Percentiles rank a stretch among this genome's conserved stretches.
phyloP scores from a whole-genome alignment of 2,329 filamentous ascomycete genomes.

The Coniosporium tulheliwenetii region DNA sequence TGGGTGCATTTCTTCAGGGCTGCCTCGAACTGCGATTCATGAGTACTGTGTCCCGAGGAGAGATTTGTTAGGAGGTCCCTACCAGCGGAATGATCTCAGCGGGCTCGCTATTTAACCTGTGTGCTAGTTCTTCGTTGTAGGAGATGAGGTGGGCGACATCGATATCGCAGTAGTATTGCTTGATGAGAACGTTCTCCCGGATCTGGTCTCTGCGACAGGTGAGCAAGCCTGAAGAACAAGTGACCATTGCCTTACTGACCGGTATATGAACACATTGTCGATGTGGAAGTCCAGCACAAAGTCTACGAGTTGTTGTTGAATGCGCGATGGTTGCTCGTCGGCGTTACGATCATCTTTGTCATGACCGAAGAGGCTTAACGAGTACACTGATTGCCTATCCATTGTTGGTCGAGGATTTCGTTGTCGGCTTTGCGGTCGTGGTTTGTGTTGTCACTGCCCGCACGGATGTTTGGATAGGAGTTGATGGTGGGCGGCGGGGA shows the following conservation, averaged over 20 bases:
- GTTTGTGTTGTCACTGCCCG: neutral
- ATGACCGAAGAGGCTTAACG: conserved; percentile 58
- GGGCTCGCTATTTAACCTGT: conserved; percentile 77
- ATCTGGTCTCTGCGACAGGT: conserved; percentile 63
- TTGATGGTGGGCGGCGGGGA: conserved; percentile 1
- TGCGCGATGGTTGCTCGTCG: conserved; percentile 31
- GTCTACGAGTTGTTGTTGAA: conserved; percentile 67
- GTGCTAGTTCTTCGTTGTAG: conserved; percentile 88
- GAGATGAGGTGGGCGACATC: conserved; percentile 92
- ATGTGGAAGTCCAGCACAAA: conserved; percentile 91
- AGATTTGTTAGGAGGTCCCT: conserved; percentile 14
- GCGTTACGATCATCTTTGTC: conserved; percentile 15
- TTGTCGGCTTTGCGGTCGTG: conserved; percentile 1
- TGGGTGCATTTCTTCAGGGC: conserved; percentile 86
- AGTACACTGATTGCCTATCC: conserved; percentile 81
- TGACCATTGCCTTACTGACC: conserved; percentile 34
- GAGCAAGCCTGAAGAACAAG: conserved; percentile 11
- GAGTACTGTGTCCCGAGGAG: neutral
- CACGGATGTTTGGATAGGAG: conserved; percentile 4
- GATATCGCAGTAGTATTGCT: conserved; percentile 91
- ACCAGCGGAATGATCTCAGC: conserved; percentile 86
- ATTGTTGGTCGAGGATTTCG: conserved; percentile 28
- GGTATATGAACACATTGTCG: conserved; percentile 89
- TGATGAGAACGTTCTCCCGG: conserved; percentile 82
- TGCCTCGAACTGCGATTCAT: conserved; percentile 56